phyloP scores from a whole-genome alignment of 805 yeast species.

The Clavispora asparagi region DNA sequence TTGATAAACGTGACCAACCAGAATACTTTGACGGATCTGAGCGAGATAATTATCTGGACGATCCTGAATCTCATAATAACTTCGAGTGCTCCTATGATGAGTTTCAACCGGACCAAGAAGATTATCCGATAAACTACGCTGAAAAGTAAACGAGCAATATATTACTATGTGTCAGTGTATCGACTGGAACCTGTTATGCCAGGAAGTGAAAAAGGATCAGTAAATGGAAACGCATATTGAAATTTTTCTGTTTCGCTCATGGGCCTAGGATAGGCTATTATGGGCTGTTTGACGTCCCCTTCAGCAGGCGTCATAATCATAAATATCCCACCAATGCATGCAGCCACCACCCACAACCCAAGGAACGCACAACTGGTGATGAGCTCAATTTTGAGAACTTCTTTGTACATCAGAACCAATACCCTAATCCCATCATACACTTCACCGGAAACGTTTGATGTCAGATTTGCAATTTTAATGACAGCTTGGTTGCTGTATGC shows the following conservation, averaged over 20 bases:
- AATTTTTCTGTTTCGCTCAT: constrained; percentile 6
- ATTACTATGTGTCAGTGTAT: background rate
- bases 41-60: constrained; percentile 26
- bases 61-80: constrained; percentile 27
- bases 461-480: background rate
- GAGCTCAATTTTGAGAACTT: background rate
- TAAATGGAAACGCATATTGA: constrained; percentile 7
- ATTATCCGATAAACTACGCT: background rate
- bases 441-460: constrained; percentile 27
- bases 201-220: constrained; percentile 4
- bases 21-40: constrained; percentile 32
- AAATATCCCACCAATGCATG: background rate
- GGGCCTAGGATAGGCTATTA: background rate
- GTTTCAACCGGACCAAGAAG: constrained; percentile 12
- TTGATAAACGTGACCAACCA: constrained; percentile 34
- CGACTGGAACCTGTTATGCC: background rate
- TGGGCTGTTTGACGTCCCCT: background rate
- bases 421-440: constrained; percentile 43
- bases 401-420: background rate
- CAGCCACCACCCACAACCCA: constrained; percentile 2
- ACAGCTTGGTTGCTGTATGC: background rate
- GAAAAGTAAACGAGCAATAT: background rate
- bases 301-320: background rate
- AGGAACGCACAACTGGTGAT: constrained; percentile 1
- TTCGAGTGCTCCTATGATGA: constrained; percentile 35